phyloP scores from a whole-genome alignment of 306 rosid species.

The Vicia sativa region DNA sequence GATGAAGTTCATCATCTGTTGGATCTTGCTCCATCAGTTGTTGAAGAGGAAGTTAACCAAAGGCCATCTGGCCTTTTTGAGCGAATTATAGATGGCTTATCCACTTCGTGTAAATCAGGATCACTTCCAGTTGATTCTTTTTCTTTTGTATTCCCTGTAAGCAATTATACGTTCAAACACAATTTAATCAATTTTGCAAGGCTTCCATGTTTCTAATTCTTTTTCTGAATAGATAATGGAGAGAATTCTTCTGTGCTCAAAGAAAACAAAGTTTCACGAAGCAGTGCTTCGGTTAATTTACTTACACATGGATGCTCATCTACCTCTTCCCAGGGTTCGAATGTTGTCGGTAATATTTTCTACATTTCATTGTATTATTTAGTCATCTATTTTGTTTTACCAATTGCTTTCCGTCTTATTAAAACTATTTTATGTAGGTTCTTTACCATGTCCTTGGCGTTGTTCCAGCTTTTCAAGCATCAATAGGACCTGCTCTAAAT shows the following conservation, averaged over 20 bases:
- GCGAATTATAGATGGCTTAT: slow-evolving; percentile 71
- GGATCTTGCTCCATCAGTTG: slow-evolving; percentile 59
- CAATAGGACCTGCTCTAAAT: slow-evolving; percentile 88
- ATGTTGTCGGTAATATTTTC: slow-evolving; percentile 75
- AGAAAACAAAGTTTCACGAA: slow-evolving; percentile 86
- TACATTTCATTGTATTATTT: slow-evolving; percentile 33
- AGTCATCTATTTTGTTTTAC: slow-evolving; percentile 18
- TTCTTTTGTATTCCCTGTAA: slow-evolving; percentile 89
- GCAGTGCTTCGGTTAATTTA: slow-evolving; percentile 78
- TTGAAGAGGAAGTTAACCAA: slow-evolving; percentile 61
- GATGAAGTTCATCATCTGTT: slow-evolving; percentile 66
- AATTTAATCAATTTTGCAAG: slow-evolving; percentile 25
- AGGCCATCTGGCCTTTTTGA: slow-evolving; percentile 73
- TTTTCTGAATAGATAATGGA: slow-evolving; percentile 75
- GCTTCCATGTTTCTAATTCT: slow-evolving; percentile 41
- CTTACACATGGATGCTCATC: slow-evolving; percentile 88
- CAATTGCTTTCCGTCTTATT: slow-evolving; percentile 29
- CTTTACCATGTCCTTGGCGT: slow-evolving; percentile 91
- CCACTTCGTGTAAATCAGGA: slow-evolving; percentile 85
- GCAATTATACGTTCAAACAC: slow-evolving; percentile 41
- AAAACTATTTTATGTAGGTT: slow-evolving; percentile 55
- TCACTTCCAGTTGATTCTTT: slow-evolving; percentile 98
- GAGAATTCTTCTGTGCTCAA: slow-evolving; percentile 79
- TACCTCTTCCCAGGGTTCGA: slow-evolving; percentile 91
- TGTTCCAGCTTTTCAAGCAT: slow-evolving; percentile 80